A percentile compares a stretch with the other conserved stretches of the same genome.
Evolutionary conservation across 768 basidiomycete species (phyloP).

Genomic region (Rhodotorula paludigena): DNA sequence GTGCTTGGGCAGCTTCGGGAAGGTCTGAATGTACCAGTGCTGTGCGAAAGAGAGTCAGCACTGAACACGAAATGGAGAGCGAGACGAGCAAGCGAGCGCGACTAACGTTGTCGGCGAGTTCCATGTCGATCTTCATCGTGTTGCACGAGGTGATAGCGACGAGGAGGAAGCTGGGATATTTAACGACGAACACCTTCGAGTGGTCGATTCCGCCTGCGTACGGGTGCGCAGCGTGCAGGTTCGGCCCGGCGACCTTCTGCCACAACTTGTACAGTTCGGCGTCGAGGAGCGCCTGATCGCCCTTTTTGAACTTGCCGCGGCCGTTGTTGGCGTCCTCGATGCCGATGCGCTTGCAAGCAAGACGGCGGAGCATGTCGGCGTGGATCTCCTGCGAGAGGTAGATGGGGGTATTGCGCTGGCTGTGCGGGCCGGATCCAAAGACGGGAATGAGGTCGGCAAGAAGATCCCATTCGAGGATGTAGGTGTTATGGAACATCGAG

Average conservation of each 20-base stretch:
- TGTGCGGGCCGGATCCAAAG: neutral
- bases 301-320: neutral
- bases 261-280: neutral
- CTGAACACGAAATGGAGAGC: rapidly evolving
- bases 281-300: neutral
- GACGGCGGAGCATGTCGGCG: neutral
- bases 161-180: conserved; percentile 22
- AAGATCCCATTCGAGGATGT: conserved; percentile 7
- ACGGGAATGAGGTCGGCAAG: neutral
- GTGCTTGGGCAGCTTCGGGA: conserved; percentile 2
- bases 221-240: conserved; percentile 10
- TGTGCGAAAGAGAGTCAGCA: neutral
- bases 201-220: conserved; percentile 12
- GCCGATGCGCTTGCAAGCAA: conserved; percentile 9
- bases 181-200: conserved; percentile 21
- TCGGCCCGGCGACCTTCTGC: neutral
- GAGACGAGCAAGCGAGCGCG: neutral
- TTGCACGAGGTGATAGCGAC: conserved; percentile 31
- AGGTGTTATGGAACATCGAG: neutral
- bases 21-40: conserved; percentile 28
- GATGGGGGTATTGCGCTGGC: neutral
- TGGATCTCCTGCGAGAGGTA: neutral
- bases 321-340: too few relatives aligned
- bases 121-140: conserved; percentile 23
- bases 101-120: conserved; percentile 32